A percentile compares a stretch with the other conserved stretches of the same genome.
These are phyloP conservation scores for Eucommia ulmoides DNA, from an alignment of 257 asterid genomes.

Conservation along the genomic window DNA sequence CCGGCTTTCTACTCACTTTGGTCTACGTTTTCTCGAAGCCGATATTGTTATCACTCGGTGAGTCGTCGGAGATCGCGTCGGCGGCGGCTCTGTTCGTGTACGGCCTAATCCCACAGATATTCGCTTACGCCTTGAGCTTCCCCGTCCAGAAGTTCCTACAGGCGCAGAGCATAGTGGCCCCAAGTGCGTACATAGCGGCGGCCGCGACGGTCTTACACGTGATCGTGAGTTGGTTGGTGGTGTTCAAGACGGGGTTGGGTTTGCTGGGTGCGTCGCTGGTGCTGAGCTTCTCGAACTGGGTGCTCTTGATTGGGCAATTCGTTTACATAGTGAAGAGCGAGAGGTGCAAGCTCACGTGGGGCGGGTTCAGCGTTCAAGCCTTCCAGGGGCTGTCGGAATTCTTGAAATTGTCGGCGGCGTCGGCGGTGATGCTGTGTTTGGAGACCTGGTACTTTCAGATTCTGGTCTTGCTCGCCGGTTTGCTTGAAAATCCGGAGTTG, in stretches of 20 bases:
- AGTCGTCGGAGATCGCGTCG: background rate
- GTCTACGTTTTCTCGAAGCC: background rate
- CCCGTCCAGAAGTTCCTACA: background rate
- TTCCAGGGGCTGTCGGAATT: background rate
- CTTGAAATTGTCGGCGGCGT: no score
- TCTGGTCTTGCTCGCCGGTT: background rate
- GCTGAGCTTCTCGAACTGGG: background rate
- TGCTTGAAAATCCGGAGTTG: background rate
- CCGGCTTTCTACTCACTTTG: background rate
- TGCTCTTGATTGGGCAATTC: background rate
- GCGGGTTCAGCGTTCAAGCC: background rate
- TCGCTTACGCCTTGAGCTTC: background rate
- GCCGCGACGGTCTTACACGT: background rate
- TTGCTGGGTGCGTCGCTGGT: background rate
- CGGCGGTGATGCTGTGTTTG: slow-evolving; percentile 1
- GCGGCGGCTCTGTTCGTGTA: background rate
- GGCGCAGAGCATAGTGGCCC: background rate
- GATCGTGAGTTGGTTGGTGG: background rate
- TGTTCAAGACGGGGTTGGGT: background rate
- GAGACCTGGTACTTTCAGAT: background rate
- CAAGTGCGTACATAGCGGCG: background rate
- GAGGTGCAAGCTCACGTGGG: background rate
- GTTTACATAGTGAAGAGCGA: background rate
- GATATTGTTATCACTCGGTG: background rate
- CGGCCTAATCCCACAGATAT: background rate